These are phyloP conservation scores for Mucor velutinosus DNA, from an alignment of 371 early-diverging fungal genomes.

Conservation along the genomic window DNA sequence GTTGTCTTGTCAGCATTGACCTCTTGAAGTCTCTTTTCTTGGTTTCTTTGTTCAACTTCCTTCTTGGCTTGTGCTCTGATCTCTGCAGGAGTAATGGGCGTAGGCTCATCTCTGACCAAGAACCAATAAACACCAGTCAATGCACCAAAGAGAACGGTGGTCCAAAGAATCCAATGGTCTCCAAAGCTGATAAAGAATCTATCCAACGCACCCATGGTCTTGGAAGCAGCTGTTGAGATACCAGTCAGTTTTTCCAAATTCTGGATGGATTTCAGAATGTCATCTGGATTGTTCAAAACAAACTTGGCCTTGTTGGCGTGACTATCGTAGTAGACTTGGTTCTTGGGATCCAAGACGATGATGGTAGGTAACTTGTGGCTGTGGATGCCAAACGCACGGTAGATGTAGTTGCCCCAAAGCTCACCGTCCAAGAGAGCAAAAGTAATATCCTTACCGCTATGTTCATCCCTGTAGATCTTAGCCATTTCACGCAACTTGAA, in stretches of 20 bases:
- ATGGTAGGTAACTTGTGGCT: slow-evolving; percentile 52
- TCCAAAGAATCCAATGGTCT: slow-evolving; percentile 24
- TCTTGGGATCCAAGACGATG: slow-evolving; percentile 60
- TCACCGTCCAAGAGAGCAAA: slow-evolving; percentile 71
- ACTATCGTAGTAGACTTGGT: slow-evolving; percentile 26
- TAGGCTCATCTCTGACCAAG: slow-evolving; percentile 2
- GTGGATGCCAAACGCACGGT: slow-evolving; percentile 60
- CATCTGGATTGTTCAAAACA: slow-evolving; percentile 8
- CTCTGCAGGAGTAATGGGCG: background rate
- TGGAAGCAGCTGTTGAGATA: slow-evolving; percentile 21
- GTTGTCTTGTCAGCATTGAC: background rate
- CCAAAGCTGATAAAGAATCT: slow-evolving; percentile 12
- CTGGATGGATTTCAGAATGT: slow-evolving; percentile 9
- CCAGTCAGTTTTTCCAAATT: slow-evolving; percentile 6
- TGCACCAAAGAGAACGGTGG: slow-evolving; percentile 1
- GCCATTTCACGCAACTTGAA: slow-evolving; percentile 18
- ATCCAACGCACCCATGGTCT: slow-evolving; percentile 5
- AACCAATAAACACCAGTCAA: slow-evolving; percentile 9
- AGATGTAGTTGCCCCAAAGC: slow-evolving; percentile 56
- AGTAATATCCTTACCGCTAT: slow-evolving; percentile 16
- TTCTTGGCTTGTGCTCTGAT: slow-evolving; percentile 8
- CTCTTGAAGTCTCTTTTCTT: slow-evolving; percentile 3
- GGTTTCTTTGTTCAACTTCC: slow-evolving; percentile 1
- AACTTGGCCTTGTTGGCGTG: slow-evolving; percentile 10
- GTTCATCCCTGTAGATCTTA: slow-evolving; percentile 21